Percentiles rank a stretch among this genome's conserved stretches.
Evolutionary conservation across 164 flowering plant species (phyloP).

Genomic region (Vitis labrusca): DNA sequence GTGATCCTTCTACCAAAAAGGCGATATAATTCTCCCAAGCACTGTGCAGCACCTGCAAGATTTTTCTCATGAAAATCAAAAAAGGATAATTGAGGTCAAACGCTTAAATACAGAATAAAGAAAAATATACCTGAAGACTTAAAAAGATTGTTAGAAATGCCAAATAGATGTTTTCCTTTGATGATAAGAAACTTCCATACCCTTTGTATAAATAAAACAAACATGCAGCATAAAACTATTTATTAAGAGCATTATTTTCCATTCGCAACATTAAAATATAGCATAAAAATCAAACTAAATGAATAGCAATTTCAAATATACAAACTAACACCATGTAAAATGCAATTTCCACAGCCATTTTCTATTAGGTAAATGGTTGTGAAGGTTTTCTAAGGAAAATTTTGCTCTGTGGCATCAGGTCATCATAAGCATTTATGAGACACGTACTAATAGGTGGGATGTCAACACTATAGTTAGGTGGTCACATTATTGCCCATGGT

Average conservation of each 20-base stretch:
- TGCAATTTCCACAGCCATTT: too few species aligned
- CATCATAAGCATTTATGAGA: too few species aligned
- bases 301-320: not conserved
- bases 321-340: not conserved
- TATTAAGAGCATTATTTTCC: not conserved
- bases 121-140: not conserved
- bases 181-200: too few species aligned
- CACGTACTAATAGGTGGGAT: too few species aligned
- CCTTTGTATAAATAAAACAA: too few species aligned
- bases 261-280: not conserved
- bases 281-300: not conserved
- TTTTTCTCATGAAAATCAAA: not conserved
- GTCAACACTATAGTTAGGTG: too few species aligned
- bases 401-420: too few species aligned
- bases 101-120: constrained; percentile 1
- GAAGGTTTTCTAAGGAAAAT: too few species aligned
- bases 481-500: too few species aligned
- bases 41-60: constrained; percentile 80
- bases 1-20: constrained; percentile 86
- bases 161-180: too few species aligned
- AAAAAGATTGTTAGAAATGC: too few species aligned
- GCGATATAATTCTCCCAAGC: constrained; percentile 86
- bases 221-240: not conserved
- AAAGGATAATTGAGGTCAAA: not conserved
- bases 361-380: too few species aligned